These are phyloP conservation scores for Suhomyces terraborum DNA, from an alignment of 1,139 yeast species.

Conservation along the genomic window DNA sequence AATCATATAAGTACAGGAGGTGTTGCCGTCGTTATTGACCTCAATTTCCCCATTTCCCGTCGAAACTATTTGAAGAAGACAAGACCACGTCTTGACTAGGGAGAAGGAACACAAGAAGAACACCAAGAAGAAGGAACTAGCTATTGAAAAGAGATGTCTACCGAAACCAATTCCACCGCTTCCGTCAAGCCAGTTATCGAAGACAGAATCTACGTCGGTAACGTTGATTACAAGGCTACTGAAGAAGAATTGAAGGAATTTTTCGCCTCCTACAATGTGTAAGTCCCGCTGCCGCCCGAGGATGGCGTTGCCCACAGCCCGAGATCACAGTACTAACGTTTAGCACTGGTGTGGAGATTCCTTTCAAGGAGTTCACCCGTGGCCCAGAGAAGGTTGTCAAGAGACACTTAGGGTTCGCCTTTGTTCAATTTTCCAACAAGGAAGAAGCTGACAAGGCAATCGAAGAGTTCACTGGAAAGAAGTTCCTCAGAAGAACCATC, in stretches of 20 bases:
- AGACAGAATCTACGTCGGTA: conserved; percentile 50
- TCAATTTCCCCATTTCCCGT: conserved; percentile 7
- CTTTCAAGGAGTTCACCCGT: conserved; percentile 38
- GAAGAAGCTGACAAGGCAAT: conserved; percentile 53
- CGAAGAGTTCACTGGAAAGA: conserved; percentile 44
- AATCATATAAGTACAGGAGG: conserved; percentile 13
- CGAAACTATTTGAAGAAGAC: conserved; percentile 12
- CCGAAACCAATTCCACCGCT: conserved; percentile 8
- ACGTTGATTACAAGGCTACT: conserved; percentile 55
- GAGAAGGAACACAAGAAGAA: conserved; percentile 12
- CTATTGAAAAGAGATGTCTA: conserved; percentile 10
- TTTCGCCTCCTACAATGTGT: conserved; percentile 44
- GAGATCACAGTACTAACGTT: conserved; percentile 17
- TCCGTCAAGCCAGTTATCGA: conserved; percentile 34
- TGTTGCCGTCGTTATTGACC: conserved; percentile 8
- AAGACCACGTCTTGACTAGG: conserved; percentile 11
- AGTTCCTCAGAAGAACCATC: conserved; percentile 49
- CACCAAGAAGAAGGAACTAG: conserved; percentile 10
- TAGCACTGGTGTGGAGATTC: conserved; percentile 41
- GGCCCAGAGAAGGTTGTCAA: conserved; percentile 34
- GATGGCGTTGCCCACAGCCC: too few species aligned
- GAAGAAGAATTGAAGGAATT: conserved; percentile 53
- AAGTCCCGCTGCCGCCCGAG: too few species aligned
- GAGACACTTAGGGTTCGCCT: conserved; percentile 55
- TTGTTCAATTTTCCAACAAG: conserved; percentile 48